Evolutionary conservation across 208 protist species (phyloP), one percentile per base, ranked within the genome.

Genomic region (Wallacemonas sp.): DNA sequence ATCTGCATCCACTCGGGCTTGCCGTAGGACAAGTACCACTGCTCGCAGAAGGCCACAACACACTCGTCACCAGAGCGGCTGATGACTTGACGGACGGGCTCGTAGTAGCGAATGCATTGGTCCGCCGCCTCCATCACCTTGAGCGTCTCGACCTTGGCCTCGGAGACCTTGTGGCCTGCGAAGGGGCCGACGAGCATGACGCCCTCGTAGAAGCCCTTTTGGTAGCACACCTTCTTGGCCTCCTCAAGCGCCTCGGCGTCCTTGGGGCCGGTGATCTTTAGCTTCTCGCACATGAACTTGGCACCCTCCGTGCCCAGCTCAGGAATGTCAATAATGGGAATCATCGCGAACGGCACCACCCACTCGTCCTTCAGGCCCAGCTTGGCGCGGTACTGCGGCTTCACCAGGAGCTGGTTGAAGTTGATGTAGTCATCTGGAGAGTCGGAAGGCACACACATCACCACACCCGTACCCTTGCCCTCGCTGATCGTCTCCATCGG

Each of bases 1-100:
- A 81, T 44, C 21, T 72, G 64, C 54, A 93, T 91, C 98, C 98
- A 99, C 53, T 98, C 82, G 24, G 93, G 86, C 70, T 99, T 97
- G 70, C 99, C 99, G 75, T 99, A 99, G 68, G 98, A 90, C 44
- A 99, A 66, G 88, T 98, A 99, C 99, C 98, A 99, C 89, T 99
- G 99, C 77, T 99, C 97, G 60, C 88, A 94, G 22, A 99, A 74
- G 26, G 97, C 94, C 2, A 99, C 98, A 15, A 99, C 98, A 83
- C 99, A 99, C 74, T 98, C 97, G 79, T 99, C 98, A 45, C 98
- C 98, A 62, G 93, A 98, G 66, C 99, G 97, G 61, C 98, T 99
- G 2, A 98, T 97, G 30, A 99, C 98, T 55, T 82, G 65, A 14
- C 80, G 68, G 26, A 98, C 90, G 1, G 99, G 99, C 82, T 99